Evolutionary conservation across 768 basidiomycete genomes (phyloP), one percentile per base, ranked within the genome.

Genomic region (Phylloporus sp.): DNA sequence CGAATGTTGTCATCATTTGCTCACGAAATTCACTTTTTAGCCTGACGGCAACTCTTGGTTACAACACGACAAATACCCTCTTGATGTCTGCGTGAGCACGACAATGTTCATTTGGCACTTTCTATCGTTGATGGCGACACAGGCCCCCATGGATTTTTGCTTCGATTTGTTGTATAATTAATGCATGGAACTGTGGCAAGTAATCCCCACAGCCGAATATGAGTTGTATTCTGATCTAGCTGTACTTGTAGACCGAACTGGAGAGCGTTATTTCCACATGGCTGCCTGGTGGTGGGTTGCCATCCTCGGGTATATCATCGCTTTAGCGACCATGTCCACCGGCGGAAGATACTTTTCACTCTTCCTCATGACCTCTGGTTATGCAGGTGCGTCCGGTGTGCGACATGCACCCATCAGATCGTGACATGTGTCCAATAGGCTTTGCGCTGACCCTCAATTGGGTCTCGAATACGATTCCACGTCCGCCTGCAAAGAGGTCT

Each of bases 261-360:
- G 82, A 5, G 83, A 83, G 58, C 75, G 81, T 9, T 84, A 75
- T 65, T 81, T 81, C 69, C 83, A 84, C 56, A 70, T 81, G 20
- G 61, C 70, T 1, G 63, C 56, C 2, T 76, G 73, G 66, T 81
- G 76, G 77, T 82, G 80, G 80, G 73, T 65, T 10, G 74, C 76
- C 38, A 77, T 82, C 8, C 26, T 81, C 8, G 83, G 78, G 0
- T 84, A 75, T 57, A 76, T 82, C 47, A 78, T 85, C 48, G 71
- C 72, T 5, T 61, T 82, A 13, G 70, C 71, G 7, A 84, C 81
- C 1, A 71, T 72, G 64, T 66, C 67, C 4, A 70, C 71, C n/a
- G 73, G 66, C 1, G 80, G 69, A 3, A 74, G 82, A 44, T 84
- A 85, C 49, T 66, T 83, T 21, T 72, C 79, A 0, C 67, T 84